Base-by-base conservation (phyloP, 805 yeast genomes). In the Yarrowia keelungensis region DNA sequence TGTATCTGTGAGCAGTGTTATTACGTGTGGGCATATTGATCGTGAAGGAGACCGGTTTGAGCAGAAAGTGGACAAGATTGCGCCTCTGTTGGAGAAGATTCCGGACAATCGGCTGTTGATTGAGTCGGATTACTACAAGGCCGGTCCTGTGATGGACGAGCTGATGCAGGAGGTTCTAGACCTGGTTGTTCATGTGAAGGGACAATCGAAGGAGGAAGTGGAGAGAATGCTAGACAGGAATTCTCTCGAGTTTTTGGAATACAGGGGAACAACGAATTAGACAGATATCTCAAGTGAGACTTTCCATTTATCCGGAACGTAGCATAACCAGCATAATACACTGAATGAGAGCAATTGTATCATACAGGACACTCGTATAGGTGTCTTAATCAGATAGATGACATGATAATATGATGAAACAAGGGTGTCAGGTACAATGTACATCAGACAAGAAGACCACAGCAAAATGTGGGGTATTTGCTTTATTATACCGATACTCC, bases 1-100 rank as follows among this genome's bases (percentile, higher is more conserved):
- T 70, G 85, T 87, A 67, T 86, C 90, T 15, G 79, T 82, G 71
- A 82, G 88, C 58, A 84, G 85, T 47, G 76, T 76, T 43, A 75
- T 79, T 39, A 74, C 74, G 58, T 73, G 75, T 15, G 78, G 75
- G 12, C 75, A 78, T 56, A 78, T 77, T 12, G 61, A 69, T 9
- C 70, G 76, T 15, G 46, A 32, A n/a, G 67, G 67, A 7, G 67
- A 62, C 22, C 39, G 47, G 7, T 59, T 59, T 35, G 65, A 59
- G 35, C 65, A 45, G n/a, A 59, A 59, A 14, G 51, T 59, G 32
- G 65, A 42, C 7, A 62, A 41, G 47, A 38, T 62, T 19, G 56
- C 45, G 4, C 45, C 56, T 10, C 70, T 81, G 36, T 69, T 83
- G 5, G 36, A 71, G 3, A 66, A 70, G 1, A 68, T 85, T 2